A percentile compares a stretch with the other conserved stretches of the same genome.
phyloP scores from a whole-genome alignment of 345 rosid species.

The Clarkia xantiana region DNA sequence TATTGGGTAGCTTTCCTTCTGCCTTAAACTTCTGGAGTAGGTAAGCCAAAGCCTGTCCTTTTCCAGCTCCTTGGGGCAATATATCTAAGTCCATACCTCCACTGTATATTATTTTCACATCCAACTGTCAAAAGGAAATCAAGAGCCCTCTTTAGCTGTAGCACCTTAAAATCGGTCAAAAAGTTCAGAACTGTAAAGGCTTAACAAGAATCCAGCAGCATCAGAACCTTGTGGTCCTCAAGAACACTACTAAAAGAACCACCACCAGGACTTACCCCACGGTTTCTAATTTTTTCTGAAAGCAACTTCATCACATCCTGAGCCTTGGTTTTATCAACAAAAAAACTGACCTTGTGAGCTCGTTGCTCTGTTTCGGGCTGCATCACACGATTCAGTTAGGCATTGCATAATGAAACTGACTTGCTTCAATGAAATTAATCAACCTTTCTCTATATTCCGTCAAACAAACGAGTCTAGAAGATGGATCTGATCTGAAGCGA shows the following conservation, averaged over 20 bases:
- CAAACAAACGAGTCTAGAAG: not conserved
- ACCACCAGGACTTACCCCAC: slow-evolving; percentile 35
- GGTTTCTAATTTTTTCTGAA: slow-evolving; percentile 40
- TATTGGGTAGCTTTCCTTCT: slow-evolving; percentile 59
- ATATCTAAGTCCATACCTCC: slow-evolving; percentile 95
- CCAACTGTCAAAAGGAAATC: slow-evolving; percentile 37
- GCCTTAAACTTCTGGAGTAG: slow-evolving; percentile 56
- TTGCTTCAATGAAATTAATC: not conserved
- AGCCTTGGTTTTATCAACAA: slow-evolving; percentile 73
- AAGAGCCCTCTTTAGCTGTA: not conserved
- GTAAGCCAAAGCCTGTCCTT: slow-evolving; percentile 96
- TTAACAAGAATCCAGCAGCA: too few species aligned
- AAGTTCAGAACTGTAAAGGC: too few species aligned
- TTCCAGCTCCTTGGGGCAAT: slow-evolving; percentile 91
- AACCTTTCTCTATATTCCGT: too few species aligned
- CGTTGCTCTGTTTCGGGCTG: slow-evolving; percentile 90
- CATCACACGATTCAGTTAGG: slow-evolving; percentile 13
- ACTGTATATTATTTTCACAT: slow-evolving; percentile 84
- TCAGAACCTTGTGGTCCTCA: too few species aligned
- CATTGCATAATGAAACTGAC: not conserved
- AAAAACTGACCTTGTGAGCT: slow-evolving; percentile 85
- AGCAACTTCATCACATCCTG: slow-evolving; percentile 41
- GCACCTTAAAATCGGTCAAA: not conserved
- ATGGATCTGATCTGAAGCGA: slow-evolving; percentile 1
- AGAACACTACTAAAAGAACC: too few species aligned